Base-by-base conservation (phyloP, 495 filamentous ascomycete species). In the Xylaria acuta region DNA sequence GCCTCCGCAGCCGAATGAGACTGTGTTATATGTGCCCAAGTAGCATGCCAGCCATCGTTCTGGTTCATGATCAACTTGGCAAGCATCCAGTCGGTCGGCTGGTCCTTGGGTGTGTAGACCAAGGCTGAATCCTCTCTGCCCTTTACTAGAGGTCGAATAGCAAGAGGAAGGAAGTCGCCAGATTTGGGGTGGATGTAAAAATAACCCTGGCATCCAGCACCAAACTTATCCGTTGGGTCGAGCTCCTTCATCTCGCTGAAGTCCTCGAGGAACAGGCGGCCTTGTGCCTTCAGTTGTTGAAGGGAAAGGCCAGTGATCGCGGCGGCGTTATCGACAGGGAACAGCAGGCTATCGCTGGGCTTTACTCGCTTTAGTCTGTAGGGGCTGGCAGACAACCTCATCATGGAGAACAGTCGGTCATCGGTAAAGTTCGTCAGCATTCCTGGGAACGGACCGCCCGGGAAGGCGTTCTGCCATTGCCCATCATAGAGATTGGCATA, bases 321-420 rank as follows among this genome's bases (percentile, higher is more conserved):
- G 25, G 34, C 66, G n/a, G 75, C 77, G n/a, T 76, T 59, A 51
- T 78, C 79, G 49, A 82, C 34, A 1, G 67, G 51, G 67, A 82
- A 82, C 8, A 76, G 72, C 20, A 84, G 65, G 5, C 43, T 66
- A 62, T 81, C 79, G 30, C 51, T 60, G 12, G 80, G 79, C 27
- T 81, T 58, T 20, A 84, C 74, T 30, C 80, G 74, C 45, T 70
- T 69, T 43, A 80, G 54, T 32, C 71, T 58, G 58, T 80, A 84
- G 6, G 81, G 81, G 43, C 75, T 80, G 49, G 64, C 63, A 27
- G 80, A 82, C 41, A 84, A 67, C 34, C 80, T 70, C 66, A 82
- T 78, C 81, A 84, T 82, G 1, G 80, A 81, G 72, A 84, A 82
- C 22, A 78, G 59, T 3, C 81, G 72, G 53, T 84, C 82, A 49